Evolutionary conservation across 805 yeast species (phyloP).

Genomic region (Starmerella apis): DNA sequence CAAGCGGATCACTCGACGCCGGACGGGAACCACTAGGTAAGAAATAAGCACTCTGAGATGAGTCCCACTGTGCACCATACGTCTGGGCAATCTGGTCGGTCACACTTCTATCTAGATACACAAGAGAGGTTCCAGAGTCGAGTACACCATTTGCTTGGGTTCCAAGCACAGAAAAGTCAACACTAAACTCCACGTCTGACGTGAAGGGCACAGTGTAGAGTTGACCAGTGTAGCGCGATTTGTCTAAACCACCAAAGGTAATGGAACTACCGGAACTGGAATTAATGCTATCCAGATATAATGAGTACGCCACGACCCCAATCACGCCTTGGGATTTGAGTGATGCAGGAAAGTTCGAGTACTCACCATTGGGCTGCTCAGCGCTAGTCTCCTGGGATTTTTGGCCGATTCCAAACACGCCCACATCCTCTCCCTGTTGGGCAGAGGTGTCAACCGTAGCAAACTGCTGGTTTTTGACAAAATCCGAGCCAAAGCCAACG

Average conservation of each 20-base stretch:
- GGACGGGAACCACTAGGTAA: slow-evolving; percentile 5
- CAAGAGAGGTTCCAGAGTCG: slow-evolving; percentile 47
- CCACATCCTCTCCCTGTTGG: slow-evolving; percentile 11
- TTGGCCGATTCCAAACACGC: slow-evolving; percentile 20
- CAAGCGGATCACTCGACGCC: slow-evolving; percentile 8
- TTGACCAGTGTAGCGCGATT: slow-evolving; percentile 46
- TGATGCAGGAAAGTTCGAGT: slow-evolving; percentile 30
- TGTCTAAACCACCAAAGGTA: slow-evolving; percentile 59
- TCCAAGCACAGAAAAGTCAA: slow-evolving; percentile 17
- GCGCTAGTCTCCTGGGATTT: slow-evolving; percentile 12
- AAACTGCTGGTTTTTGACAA: slow-evolving; percentile 30
- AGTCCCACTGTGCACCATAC: slow-evolving; percentile 16
- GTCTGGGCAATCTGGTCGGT: slow-evolving; percentile 11
- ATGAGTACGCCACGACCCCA: slow-evolving; percentile 37
- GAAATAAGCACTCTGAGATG: slow-evolving; percentile 6
- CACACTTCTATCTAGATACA: slow-evolving; percentile 35
- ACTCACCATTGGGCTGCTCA: slow-evolving; percentile 12
- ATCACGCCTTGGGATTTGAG: slow-evolving; percentile 36
- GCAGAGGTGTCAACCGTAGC: slow-evolving; percentile 9
- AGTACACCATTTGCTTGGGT: slow-evolving; percentile 25
- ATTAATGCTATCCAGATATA: slow-evolving; percentile 34
- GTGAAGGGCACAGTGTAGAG: slow-evolving; percentile 24
- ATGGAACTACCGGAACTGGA: slow-evolving; percentile 20
- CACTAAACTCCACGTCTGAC: slow-evolving; percentile 12
- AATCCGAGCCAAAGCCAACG: slow-evolving; percentile 40